phyloP scores from a whole-genome alignment of 2,329 filamentous ascomycete genomes.

The Parastagonospora avenae region DNA sequence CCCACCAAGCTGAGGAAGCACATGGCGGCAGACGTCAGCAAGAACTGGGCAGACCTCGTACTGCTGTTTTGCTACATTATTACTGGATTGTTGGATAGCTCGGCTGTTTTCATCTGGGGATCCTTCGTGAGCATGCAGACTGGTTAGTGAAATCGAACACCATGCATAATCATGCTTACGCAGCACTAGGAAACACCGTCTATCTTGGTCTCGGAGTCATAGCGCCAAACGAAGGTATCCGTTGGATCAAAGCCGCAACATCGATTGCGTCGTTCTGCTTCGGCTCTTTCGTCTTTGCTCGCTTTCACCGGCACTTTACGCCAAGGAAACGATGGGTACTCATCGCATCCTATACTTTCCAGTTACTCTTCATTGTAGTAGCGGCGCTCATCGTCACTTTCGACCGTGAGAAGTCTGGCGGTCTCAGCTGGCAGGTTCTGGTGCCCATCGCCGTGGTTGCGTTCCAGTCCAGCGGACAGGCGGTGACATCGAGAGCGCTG shows the following conservation, averaged over 20 bases:
- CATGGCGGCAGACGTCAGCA: conserved; percentile 58
- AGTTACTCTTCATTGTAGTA: conserved; percentile 49
- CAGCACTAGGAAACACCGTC: conserved; percentile 68
- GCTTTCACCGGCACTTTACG: conserved; percentile 68
- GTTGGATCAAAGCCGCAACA: conserved; percentile 74
- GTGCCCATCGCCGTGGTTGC: conserved; percentile 72
- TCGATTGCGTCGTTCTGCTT: conserved; percentile 74
- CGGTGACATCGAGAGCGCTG: conserved; percentile 73
- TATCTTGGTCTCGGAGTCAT: conserved; percentile 78
- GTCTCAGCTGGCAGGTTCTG: conserved; percentile 58
- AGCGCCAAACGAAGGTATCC: conserved; percentile 56
- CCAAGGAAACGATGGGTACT: conserved; percentile 70
- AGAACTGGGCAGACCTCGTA: conserved; percentile 69
- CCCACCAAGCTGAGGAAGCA: conserved; percentile 32
- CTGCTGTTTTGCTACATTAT: conserved; percentile 76
- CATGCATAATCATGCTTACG: conserved; percentile 16
- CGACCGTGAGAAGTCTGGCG: conserved; percentile 43
- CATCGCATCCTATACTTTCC: conserved; percentile 50
- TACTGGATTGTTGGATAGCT: conserved; percentile 77
- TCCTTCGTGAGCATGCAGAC: conserved; percentile 87
- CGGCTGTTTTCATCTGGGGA: conserved; percentile 76
- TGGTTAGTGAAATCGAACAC: conserved; percentile 52
- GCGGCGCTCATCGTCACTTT: conserved; percentile 52
- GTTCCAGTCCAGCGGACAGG: conserved; percentile 79
- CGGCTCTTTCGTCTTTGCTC: conserved; percentile 73